Evolutionary conservation across 768 basidiomycete species (phyloP), one percentile per base, ranked within the genome.

Genomic region (Boletellus ananas): DNA sequence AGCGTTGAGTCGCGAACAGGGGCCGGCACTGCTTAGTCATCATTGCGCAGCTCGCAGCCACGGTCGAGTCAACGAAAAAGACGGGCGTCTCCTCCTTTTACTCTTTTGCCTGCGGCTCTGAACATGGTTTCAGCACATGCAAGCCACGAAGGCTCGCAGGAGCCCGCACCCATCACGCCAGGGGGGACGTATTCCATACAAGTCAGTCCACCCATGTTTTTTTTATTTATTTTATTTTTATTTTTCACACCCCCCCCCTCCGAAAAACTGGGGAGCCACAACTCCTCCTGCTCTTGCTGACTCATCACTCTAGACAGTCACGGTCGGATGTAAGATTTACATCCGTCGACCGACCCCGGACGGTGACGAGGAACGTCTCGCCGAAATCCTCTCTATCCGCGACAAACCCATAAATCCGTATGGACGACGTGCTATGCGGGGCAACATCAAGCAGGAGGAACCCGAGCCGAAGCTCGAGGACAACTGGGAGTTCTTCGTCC

Each of bases 311-410:
- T 52, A 93, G 94, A 86, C 84, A 33, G 84, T 97, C 59, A 79
- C 83, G 52, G 89, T 94, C 61, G 96, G 96, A 49, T 97, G 94
- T 76, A 97, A 97, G 74, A 81, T 99, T 65, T 94, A 86, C 72
- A 90, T 95, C 58, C 82, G 81, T 37, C 86, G 95, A 57, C 85
- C 87, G 52, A 80, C 79, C 37, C 70, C 84, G 40, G 83, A 85
- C 60, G 90, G 87, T 39, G 74, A 83, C 58, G 71, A 74, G 40
- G 94, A 97, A 71, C 87, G 95, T 41, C 82, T 94, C 45, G 96
- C 94, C 13, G 96, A 99, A 73, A 87, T 99, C 58, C 78, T 99
- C 25, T 95, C 93, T 49, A 93, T 95, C 48, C 87, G 96, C 42
- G 91, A 94, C 65, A 89, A 87, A 69, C 85, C 86, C 34, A 73